Evolutionary conservation across 495 filamentous ascomycete genomes (phyloP).

Genomic region (Neurospora sp.): DNA sequence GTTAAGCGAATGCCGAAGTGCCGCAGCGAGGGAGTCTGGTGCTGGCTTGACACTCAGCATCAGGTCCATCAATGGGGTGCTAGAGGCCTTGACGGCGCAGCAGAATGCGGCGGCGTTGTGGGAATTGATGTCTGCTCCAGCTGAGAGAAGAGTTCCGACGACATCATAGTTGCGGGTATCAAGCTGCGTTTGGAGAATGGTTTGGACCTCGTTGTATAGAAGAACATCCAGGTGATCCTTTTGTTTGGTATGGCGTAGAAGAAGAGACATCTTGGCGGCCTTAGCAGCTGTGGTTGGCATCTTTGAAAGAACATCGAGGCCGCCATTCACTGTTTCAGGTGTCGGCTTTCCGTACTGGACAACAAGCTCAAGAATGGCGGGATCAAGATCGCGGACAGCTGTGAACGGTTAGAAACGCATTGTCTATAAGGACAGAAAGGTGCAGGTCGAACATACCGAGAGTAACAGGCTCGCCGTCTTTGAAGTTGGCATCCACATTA

Average conservation of each 20-base stretch:
- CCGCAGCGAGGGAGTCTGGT: slow-evolving; percentile 22
- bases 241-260: slow-evolving; percentile 26
- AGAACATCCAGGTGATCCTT: slow-evolving; percentile 23
- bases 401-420: slow-evolving; percentile 1
- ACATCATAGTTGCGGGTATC: slow-evolving; percentile 20
- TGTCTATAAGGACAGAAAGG: not conserved
- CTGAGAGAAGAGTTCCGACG: slow-evolving; percentile 26
- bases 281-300: slow-evolving; percentile 26
- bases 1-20: slow-evolving; percentile 33
- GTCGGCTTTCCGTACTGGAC: slow-evolving; percentile 29
- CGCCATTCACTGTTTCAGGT: slow-evolving; percentile 20
- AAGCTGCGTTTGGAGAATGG: slow-evolving; percentile 18
- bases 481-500: slow-evolving; percentile 33
- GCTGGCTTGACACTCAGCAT: slow-evolving; percentile 22
- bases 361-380: slow-evolving; percentile 30
- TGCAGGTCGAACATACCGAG: slow-evolving; percentile 10
- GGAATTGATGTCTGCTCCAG: slow-evolving; percentile 34
- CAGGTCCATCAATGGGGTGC: slow-evolving; percentile 28
- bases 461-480: slow-evolving; percentile 22
- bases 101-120: slow-evolving; percentile 33
- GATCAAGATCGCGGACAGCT: slow-evolving; percentile 27
- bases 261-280: slow-evolving; percentile 23
- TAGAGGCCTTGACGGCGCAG: slow-evolving; percentile 26
- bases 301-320: slow-evolving; percentile 21
- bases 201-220: slow-evolving; percentile 32